Conservation (phyloP, 768 basidiomycete genomes). For the Daedaleopsis nitida region DNA sequence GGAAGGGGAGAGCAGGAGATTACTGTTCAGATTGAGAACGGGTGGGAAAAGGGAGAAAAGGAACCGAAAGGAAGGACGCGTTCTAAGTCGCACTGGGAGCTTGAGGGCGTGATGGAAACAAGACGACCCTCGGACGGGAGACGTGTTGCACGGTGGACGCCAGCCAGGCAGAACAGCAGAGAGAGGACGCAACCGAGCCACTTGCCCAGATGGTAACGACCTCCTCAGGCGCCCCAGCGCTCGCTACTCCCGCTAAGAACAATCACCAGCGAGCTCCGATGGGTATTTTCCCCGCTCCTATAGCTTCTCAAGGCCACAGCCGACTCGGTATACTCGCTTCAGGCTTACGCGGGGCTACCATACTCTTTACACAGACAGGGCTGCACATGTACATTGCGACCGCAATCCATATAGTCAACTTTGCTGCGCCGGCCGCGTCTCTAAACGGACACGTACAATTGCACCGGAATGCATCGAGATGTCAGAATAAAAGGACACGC, state of each 20-base stretch:
- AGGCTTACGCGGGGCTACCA: neutral
- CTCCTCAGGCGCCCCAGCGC: slow-evolving; percentile 12
- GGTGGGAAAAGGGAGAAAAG: slow-evolving; percentile 17
- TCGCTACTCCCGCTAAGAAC: slow-evolving; percentile 9
- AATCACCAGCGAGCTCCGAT: neutral
- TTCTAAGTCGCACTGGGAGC: slow-evolving; percentile 26
- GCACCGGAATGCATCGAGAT: neutral
- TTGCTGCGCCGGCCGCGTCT: no score
- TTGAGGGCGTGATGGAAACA: slow-evolving; percentile 11
- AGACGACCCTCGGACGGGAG: slow-evolving; percentile 19
- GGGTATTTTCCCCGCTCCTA: neutral
- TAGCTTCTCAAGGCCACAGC: neutral
- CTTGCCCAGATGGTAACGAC: slow-evolving; percentile 10
- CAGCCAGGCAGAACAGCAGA: slow-evolving; percentile 28
- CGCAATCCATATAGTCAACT: neutral
- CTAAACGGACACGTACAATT: neutral
- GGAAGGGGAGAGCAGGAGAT: neutral
- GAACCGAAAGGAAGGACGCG: slow-evolving; percentile 31
- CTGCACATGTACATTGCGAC: neutral
- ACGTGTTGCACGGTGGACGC: slow-evolving; percentile 23
- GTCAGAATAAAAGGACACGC: neutral
- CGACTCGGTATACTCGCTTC: neutral
- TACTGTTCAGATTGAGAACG: slow-evolving; percentile 17
- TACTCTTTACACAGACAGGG: neutral
- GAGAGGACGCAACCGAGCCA: slow-evolving; percentile 18